Evolutionary conservation across 805 yeast genomes (phyloP).

Genomic region (Candida boidinii): DNA sequence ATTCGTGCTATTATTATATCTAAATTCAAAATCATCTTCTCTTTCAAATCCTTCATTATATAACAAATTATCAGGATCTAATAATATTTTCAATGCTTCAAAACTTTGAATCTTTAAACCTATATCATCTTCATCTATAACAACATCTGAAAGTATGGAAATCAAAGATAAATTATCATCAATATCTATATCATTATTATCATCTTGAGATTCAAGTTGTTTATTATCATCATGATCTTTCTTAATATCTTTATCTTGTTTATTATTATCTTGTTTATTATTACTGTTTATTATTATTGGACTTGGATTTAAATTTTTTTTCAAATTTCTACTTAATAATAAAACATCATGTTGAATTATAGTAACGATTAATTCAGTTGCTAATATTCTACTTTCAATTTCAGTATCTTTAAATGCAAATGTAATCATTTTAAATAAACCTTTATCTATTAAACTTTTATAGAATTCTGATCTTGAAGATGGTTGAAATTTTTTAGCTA

Average conservation of each 20-base stretch:
- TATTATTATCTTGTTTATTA: not conserved
- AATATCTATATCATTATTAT: not conserved
- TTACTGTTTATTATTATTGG: not conserved
- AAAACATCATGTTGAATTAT: constrained; percentile 79
- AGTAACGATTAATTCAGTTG: constrained; percentile 72
- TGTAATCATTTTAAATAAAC: constrained; percentile 59
- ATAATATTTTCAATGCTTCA: constrained; percentile 69
- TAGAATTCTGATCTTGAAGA: constrained; percentile 60
- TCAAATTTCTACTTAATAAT: constrained; percentile 32
- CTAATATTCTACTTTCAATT: constrained; percentile 48
- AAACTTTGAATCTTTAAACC: constrained; percentile 76
- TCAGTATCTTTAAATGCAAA: constrained; percentile 57
- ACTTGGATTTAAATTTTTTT: constrained; percentile 8
- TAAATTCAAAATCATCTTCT: not conserved
- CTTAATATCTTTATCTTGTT: too few relatives aligned
- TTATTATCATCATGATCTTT: constrained; percentile 4
- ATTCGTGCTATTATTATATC: not conserved
- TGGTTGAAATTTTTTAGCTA: constrained; percentile 60
- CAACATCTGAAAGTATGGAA: constrained; percentile 44
- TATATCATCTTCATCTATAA: constrained; percentile 54
- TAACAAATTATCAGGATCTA: constrained; percentile 41
- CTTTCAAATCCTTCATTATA: constrained; percentile 1
- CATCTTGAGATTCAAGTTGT: constrained; percentile 22
- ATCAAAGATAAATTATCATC: constrained; percentile 49
- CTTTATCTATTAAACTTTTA: constrained; percentile 51